These are phyloP conservation scores for Colletotrichum godetiae DNA, from an alignment of 2,329 filamentous ascomycete genomes.

Conservation along the genomic window DNA sequence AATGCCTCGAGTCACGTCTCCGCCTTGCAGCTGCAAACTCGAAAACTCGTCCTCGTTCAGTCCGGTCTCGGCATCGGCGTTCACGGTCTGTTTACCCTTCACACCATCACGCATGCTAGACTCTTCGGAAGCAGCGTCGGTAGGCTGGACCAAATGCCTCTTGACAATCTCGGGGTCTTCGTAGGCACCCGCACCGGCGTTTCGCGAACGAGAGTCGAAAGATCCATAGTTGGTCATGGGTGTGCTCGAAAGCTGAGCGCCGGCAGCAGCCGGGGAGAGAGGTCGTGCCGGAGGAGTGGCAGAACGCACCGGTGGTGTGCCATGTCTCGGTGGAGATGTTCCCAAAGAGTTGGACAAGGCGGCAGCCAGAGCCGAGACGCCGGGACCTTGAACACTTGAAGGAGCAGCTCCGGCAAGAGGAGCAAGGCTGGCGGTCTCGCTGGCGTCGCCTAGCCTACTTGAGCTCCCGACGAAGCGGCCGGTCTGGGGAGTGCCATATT, in stretches of 20 bases:
- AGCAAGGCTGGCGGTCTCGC: conserved; percentile 63
- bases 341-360: conserved; percentile 83
- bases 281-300: conserved; percentile 61
- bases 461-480: conserved; percentile 53
- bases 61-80: conserved; percentile 48
- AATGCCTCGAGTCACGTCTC: conserved; percentile 93
- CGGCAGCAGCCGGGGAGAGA: conserved; percentile 55
- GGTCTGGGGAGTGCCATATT: conserved; percentile 51
- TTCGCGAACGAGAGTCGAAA: conserved; percentile 76
- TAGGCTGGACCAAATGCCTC: conserved; percentile 84
- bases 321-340: conserved; percentile 76
- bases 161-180: conserved; percentile 94
- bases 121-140: conserved; percentile 61
- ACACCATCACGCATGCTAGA: conserved; percentile 53
- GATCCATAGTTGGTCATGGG: conserved; percentile 83
- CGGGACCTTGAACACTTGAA: conserved; percentile 77
- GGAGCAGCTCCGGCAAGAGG: conserved; percentile 73
- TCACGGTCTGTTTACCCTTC: conserved; percentile 66
- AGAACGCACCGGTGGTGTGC: conserved; percentile 70
- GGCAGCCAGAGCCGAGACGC: conserved; percentile 87
- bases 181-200: conserved; percentile 68
- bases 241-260: conserved; percentile 59
- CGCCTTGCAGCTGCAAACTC: conserved; percentile 90
- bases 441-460: conserved; percentile 41
- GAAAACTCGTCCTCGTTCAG: conserved; percentile 86